Percentiles rank a stretch among this genome's conserved stretches.
Conservation (phyloP, 129 eudicot genomes). For the Saposhnikovia divaricata region DNA sequence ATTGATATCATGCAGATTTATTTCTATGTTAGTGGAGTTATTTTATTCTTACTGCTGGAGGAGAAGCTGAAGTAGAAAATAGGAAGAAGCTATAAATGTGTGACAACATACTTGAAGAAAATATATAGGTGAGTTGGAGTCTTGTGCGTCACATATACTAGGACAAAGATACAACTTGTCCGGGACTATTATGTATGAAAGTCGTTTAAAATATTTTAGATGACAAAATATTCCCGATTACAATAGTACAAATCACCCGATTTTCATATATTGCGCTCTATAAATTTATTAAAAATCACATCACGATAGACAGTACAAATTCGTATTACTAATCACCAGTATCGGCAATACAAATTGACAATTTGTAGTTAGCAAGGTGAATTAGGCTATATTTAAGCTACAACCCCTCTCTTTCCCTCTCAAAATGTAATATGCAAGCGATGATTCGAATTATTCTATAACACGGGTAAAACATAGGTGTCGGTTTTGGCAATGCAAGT, state of each 20-base stretch:
- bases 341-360: not conserved
- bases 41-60: not conserved
- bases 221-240: too few relatives aligned
- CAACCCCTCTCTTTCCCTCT: not conserved
- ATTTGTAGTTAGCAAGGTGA: not conserved
- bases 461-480: not conserved
- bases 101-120: not conserved
- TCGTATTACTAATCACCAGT: too few relatives aligned
- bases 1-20: constrained; percentile 7
- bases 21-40: not conserved
- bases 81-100: not conserved
- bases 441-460: too few relatives aligned
- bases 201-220: not conserved
- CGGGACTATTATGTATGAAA: not conserved
- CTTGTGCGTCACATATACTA: not conserved
- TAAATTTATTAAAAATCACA: too few relatives aligned
- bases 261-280: too few relatives aligned
- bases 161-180: not conserved
- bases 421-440: not conserved
- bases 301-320: too few relatives aligned
- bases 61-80: not conserved
- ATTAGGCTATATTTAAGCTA: not conserved
- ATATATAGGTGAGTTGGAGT: not conserved
- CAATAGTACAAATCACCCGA: too few relatives aligned
- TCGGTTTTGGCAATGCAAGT: not conserved